Percentiles rank a stretch among this genome's conserved stretches.
phyloP scores from a whole-genome alignment of 768 basidiomycete genomes.

The Lactifluus echinatus region DNA sequence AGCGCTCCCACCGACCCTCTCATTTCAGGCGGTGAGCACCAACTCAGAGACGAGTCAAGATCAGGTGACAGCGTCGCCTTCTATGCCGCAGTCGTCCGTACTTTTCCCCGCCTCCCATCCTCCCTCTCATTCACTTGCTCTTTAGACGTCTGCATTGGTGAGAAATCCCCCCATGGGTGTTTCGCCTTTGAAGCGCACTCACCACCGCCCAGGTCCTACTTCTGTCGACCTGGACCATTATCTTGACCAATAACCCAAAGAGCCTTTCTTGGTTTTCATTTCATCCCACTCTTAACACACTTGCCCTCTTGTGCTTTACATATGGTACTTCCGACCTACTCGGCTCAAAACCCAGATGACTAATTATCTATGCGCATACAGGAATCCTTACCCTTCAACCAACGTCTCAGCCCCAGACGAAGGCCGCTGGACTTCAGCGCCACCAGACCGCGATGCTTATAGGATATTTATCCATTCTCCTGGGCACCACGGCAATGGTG shows the following conservation, averaged over 20 bases:
- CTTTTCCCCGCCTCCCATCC: not conserved
- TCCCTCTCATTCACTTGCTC: not conserved
- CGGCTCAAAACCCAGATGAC: not conserved
- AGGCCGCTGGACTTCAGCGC: constrained; percentile 55
- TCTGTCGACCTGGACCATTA: constrained; percentile 35
- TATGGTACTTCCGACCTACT: constrained; percentile 40
- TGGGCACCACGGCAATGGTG: constrained; percentile 55
- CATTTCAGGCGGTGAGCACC: constrained; percentile 19
- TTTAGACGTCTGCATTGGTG: constrained; percentile 13
- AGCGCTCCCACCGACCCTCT: constrained; percentile 3
- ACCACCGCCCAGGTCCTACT: constrained; percentile 4
- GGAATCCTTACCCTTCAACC: constrained; percentile 72
- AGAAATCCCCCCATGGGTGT: not conserved
- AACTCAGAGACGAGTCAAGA: constrained; percentile 32
- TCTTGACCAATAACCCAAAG: constrained; percentile 39
- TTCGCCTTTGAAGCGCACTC: not conserved
- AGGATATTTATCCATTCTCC: constrained; percentile 47
- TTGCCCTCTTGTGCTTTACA: constrained; percentile 47
- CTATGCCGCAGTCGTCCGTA: constrained; percentile 32
- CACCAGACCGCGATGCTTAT: constrained; percentile 59
- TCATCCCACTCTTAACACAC: constrained; percentile 56
- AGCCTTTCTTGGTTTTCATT: constrained; percentile 52
- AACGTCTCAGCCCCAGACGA: constrained; percentile 55
- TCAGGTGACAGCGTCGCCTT: constrained; percentile 31
- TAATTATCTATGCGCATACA: constrained; percentile 23